A percentile compares a stretch with the other conserved stretches of the same genome.
Conservation (phyloP, 148 eudicot genomes). For the Chenopodium formosanum region DNA sequence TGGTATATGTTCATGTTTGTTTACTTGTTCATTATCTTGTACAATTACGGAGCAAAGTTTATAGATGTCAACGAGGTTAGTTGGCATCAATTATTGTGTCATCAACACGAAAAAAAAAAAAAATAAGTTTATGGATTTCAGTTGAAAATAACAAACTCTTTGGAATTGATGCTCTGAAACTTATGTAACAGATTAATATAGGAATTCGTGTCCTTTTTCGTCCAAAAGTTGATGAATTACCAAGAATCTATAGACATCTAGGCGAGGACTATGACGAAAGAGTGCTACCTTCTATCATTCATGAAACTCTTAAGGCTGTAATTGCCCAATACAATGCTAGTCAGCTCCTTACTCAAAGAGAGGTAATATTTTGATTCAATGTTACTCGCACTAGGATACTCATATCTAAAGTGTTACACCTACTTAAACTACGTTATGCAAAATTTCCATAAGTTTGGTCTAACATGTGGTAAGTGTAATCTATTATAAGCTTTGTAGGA, state of each 20-base stretch:
- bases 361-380: slow-evolving; percentile 32
- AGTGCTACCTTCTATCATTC: slow-evolving; percentile 80
- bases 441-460: too few species aligned
- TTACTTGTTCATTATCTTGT: background rate
- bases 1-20: slow-evolving; percentile 38
- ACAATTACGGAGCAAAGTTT: too few species aligned
- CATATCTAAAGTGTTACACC: background rate
- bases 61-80: too few species aligned
- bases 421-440: background rate
- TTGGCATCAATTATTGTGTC: too few species aligned
- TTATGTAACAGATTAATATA: slow-evolving; percentile 50
- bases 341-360: slow-evolving; percentile 84
- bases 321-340: slow-evolving; percentile 88
- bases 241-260: slow-evolving; percentile 70
- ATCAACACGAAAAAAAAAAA: too few species aligned
- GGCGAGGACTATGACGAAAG: slow-evolving; percentile 76
- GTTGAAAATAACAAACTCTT: too few species aligned
- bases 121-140: background rate
- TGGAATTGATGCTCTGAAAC: too few species aligned
- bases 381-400: background rate
- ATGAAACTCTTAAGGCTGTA: slow-evolving; percentile 83
- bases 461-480: too few species aligned
- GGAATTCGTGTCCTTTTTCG: slow-evolving; percentile 84
- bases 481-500: too few species aligned
- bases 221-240: slow-evolving; percentile 57